Base-by-base conservation (phyloP, 371 early-diverging fungal species). In the Mortierella sp. region DNA sequence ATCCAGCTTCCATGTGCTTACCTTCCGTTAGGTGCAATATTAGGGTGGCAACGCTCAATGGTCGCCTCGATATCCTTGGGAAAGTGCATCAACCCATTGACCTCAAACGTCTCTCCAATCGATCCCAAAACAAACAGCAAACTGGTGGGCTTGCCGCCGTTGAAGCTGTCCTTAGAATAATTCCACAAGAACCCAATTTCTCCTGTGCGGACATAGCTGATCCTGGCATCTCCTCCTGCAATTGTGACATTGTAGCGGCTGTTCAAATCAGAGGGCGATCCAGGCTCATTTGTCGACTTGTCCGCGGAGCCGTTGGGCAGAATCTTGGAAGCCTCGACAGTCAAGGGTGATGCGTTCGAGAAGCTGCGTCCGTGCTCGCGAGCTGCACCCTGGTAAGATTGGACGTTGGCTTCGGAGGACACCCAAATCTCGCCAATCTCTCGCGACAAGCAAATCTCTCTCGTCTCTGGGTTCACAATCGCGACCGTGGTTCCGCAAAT, bases 341-440 rank as follows among this genome's bases (percentile, higher is more conserved):
- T 77, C 37, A 82, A 54, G 14, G 86, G 86, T 16, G 86, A 81
- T 5, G 82, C 69, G 24, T 82, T 82, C 13, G 82, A 86, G 10
- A 82, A 50, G 48, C 73, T 79, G 19, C 86, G 79, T 31, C 82
- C 81, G 70, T 87, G 87, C 1, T 80, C 85, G 16, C 85, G 80
- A 21, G 81, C 83, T 14, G 86, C 64, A 11, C 88, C 87, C 69
- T 88, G 87, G 59, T 89, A 87, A 1, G 89, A 86, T 53, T 89
- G 89, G 11, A 91, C 90, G 78, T 92, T 95, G 50, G 91, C 89
- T n/a, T 93, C 92, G 10, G 93, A 93, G 14, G 93, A 90, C 4
- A 97, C 96, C 96, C 97, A 97, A 16, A 97, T 95, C 88, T 97
- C 97, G 67, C 97, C 97, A 40, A 96, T 87, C 69, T 92, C 91